Base-by-base conservation (phyloP, 805 yeast genomes). In the Wickerhamomyces chambardii region DNA sequence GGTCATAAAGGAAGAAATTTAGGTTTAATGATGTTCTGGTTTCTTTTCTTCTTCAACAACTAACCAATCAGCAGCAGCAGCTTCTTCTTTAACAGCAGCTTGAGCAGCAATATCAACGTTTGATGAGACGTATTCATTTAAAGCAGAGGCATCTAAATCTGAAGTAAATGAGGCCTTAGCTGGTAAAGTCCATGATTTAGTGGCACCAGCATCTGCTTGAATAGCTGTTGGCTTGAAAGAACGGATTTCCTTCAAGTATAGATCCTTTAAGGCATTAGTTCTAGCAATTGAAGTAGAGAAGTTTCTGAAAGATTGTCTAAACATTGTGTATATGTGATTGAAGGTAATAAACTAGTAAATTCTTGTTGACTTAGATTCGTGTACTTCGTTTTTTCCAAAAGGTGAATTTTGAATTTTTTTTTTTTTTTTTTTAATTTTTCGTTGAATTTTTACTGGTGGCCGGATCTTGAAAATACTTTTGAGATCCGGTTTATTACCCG, bases 221-320 rank as follows among this genome's bases (percentile, higher is more conserved):
- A 80, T 57, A 41, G 86, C 77, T 40, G 80, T 73, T 57, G 95
- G 89, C 71, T 87, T 86, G 78, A 84, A 89, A 43, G 77, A 75
- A 68, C 80, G 84, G 64, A 92, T 69, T 64, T 89, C 95, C 60
- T 73, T 77, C 56, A 90, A 65, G 70, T 89, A 89, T 50, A 89
- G 73, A 48, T 89, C 95, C 60, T 84, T 73, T 56, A 89, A 62
- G 57, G 83, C 68, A 72, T 89, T 64, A 42, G 47, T 47, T 50
- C 61, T 57, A 31, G 52, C 56, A 42, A 56, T 50, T 21, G 51
- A 44, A 29, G 58, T 41, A 17, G 66, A 53, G 53, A 63, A 62
- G 24, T 61, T 46, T 52, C 64, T 59, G 38, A 43, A 45, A 37
- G 48, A 35, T 31, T 51, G 41, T 47, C 52, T 55, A 14, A 24